Conservation (phyloP, 805 yeast species). For the Cephaloascus albidus region DNA sequence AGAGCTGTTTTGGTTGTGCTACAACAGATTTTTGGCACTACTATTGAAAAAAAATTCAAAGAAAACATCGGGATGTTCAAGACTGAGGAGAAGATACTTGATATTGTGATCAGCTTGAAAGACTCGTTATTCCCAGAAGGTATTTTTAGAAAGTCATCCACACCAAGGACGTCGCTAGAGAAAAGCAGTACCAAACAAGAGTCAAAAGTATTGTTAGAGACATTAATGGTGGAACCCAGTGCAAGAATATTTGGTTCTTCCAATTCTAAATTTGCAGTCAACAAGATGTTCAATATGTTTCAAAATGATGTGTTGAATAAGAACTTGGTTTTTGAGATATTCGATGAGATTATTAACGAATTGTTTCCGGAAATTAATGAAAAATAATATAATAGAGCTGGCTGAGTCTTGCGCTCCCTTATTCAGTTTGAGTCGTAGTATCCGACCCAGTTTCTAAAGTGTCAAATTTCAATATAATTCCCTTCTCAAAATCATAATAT, state of each 20-base stretch:
- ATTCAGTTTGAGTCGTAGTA: too few relatives aligned
- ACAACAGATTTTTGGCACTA: conserved; percentile 81
- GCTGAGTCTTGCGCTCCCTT: too few relatives aligned
- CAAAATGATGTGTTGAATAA: conserved; percentile 68
- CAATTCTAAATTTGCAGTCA: conserved; percentile 56
- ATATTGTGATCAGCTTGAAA: conserved; percentile 14
- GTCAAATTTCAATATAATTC: too few relatives aligned
- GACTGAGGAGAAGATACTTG: conserved; percentile 37
- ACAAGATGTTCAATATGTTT: conserved; percentile 49
- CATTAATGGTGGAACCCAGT: conserved; percentile 53
- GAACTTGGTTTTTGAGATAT: conserved; percentile 47
- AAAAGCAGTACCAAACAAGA: conserved; percentile 45
- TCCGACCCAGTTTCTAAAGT: too few relatives aligned
- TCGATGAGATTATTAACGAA: conserved; percentile 48
- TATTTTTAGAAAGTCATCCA: conserved; percentile 34
- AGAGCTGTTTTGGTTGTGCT: conserved; percentile 71
- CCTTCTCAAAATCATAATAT: too few relatives aligned
- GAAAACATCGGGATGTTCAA: conserved; percentile 28
- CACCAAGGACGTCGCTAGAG: conserved; percentile 39
- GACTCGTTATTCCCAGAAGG: conserved; percentile 30
- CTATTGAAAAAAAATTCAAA: conserved; percentile 65
- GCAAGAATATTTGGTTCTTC: conserved; percentile 66
- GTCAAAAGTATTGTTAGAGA: conserved; percentile 45
- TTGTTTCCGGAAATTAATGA: conserved; percentile 27
- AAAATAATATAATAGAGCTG: too few relatives aligned